Conservation (phyloP, 352 stramenopile species). For the Phytophthora cactorum region DNA sequence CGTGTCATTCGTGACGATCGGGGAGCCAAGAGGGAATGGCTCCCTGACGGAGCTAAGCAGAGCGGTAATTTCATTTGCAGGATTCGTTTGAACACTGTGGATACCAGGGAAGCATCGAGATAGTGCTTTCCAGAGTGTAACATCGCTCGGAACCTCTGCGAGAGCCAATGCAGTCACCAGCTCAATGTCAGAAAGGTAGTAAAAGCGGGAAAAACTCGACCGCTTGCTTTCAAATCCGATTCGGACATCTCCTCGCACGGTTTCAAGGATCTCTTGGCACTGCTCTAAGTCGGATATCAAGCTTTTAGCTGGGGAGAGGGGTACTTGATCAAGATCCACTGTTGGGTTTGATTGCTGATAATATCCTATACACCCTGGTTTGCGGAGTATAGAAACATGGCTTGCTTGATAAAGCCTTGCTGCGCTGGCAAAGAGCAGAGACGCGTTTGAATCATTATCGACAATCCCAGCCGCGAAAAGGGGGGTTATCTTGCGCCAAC, state of each 20-base stretch:
- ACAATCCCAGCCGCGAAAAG: constrained; percentile 62
- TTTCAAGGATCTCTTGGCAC: constrained; percentile 56
- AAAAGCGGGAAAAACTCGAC: constrained; percentile 68
- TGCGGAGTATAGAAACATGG: constrained; percentile 31
- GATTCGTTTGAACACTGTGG: constrained; percentile 50
- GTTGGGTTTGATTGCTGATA: constrained; percentile 20
- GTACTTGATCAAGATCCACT: neutral
- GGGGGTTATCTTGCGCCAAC: constrained; percentile 57
- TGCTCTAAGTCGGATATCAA: constrained; percentile 45
- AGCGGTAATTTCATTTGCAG: constrained; percentile 56
- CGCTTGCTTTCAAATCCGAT: constrained; percentile 61
- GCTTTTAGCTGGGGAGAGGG: neutral
- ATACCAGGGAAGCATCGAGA: constrained; percentile 70
- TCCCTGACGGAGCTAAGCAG: constrained; percentile 62
- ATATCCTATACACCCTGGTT: constrained; percentile 46
- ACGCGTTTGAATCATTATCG: constrained; percentile 50
- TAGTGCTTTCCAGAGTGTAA: constrained; percentile 50
- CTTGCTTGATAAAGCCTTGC: constrained; percentile 47
- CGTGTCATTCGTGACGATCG: constrained; percentile 51
- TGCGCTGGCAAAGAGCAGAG: constrained; percentile 46
- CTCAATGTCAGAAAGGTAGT: constrained; percentile 69
- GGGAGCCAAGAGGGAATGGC: constrained; percentile 55
- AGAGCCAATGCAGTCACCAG: constrained; percentile 53
- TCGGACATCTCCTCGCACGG: constrained; percentile 44
- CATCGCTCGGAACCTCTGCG: constrained; percentile 19